Conservation (phyloP, 495 filamentous ascomycete genomes). For the Penicillium coffeae region DNA sequence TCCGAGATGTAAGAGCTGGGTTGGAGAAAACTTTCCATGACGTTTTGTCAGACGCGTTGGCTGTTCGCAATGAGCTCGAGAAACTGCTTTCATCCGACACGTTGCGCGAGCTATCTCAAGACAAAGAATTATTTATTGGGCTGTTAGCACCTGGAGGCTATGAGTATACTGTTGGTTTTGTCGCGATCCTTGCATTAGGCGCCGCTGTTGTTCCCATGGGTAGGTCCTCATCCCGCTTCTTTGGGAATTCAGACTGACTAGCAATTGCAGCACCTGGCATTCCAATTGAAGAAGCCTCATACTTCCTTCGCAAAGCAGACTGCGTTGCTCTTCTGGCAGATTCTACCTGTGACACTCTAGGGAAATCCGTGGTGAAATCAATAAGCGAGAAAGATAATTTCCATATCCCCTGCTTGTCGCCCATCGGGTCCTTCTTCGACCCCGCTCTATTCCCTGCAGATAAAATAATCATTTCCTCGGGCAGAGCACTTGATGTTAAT, state of each 20-base stretch:
- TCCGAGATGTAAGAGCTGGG: slow-evolving; percentile 25
- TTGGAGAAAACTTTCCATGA: slow-evolving; percentile 27
- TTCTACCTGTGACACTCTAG: slow-evolving; percentile 12
- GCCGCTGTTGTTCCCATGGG: slow-evolving; percentile 37
- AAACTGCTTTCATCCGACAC: slow-evolving; percentile 6
- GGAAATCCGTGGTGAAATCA: slow-evolving; percentile 11
- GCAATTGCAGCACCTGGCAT: slow-evolving; percentile 16
- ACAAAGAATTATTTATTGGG: slow-evolving; percentile 44
- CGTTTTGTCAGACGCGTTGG: slow-evolving; percentile 18
- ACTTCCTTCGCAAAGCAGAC: slow-evolving; percentile 34
- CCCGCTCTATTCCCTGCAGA: slow-evolving; percentile 7
- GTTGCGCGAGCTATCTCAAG: slow-evolving; percentile 20
- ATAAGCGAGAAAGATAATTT: slow-evolving; percentile 14
- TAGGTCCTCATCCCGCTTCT: slow-evolving; percentile 2
- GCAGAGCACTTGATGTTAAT: slow-evolving; percentile 23
- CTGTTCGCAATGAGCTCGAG: slow-evolving; percentile 17
- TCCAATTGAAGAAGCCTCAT: slow-evolving; percentile 41
- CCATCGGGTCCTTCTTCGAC: slow-evolving; percentile 17
- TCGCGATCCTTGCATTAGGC: slow-evolving; percentile 41
- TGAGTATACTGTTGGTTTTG: slow-evolving; percentile 44
- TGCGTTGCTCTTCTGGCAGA: slow-evolving; percentile 23
- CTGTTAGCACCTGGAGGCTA: slow-evolving; percentile 45
- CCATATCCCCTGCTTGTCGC: slow-evolving; percentile 17
- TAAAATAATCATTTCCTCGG: slow-evolving; percentile 22
- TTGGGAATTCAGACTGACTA: not conserved